phyloP scores from a whole-genome alignment of 2,329 filamentous ascomycete genomes.

The Pestalotiopsis sp. region DNA sequence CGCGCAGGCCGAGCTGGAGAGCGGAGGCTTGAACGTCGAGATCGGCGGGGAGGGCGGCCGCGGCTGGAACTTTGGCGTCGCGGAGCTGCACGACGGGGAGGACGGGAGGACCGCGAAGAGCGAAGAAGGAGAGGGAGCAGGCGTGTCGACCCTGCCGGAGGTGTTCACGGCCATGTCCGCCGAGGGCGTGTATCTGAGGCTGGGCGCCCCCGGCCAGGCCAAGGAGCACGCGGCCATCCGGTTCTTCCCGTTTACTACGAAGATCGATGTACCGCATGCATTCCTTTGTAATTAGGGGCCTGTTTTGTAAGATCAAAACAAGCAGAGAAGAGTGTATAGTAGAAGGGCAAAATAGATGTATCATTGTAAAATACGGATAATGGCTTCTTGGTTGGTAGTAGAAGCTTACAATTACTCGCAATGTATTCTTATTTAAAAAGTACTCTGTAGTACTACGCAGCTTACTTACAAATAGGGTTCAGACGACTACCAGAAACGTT shows the following conservation, averaged over 20 bases:
- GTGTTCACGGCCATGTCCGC: slow-evolving; percentile 67
- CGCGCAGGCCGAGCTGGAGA: slow-evolving; percentile 36
- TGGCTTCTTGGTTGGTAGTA: no score
- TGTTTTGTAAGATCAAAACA: neutral
- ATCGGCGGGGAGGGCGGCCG: neutral
- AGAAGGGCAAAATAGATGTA: neutral
- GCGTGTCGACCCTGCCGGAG: slow-evolving; percentile 35
- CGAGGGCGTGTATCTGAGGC: slow-evolving; percentile 54
- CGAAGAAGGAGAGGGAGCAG: slow-evolving; percentile 27
- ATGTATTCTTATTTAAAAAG: no score
- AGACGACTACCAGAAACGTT: no score
- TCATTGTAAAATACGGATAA: neutral
- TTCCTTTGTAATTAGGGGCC: neutral
- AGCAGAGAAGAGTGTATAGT: neutral
- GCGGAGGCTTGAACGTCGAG: neutral
- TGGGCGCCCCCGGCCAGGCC: neutral
- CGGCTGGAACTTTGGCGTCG: slow-evolving; percentile 22
- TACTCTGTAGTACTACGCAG: no score
- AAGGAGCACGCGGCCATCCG: slow-evolving; percentile 10
- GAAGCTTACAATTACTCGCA: no score
- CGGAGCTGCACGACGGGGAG: slow-evolving; percentile 17
- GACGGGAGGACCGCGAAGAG: slow-evolving; percentile 6
- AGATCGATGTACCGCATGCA: slow-evolving; percentile 26
- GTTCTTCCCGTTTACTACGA: slow-evolving; percentile 24
- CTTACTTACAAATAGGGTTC: no score